Conservation (phyloP, 352 stramenopile genomes). For the Globisporangium spiculum region DNA sequence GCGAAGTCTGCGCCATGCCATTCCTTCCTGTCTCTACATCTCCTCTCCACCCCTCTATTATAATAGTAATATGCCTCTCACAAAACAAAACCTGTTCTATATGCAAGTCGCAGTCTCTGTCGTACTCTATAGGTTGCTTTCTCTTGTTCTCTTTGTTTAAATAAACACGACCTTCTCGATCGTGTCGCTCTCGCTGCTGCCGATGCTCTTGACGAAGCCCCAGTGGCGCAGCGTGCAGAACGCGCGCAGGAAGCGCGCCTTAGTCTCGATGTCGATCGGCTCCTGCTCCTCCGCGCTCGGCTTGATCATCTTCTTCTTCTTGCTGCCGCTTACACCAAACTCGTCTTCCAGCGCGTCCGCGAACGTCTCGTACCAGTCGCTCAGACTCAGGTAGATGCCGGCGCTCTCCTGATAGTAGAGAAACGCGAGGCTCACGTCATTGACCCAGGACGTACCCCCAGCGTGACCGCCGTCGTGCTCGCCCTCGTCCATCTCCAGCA, state of each 20-base stretch:
- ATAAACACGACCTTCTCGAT: slow-evolving; percentile 85
- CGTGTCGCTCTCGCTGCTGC: slow-evolving; percentile 46
- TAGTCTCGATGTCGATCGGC: slow-evolving; percentile 27
- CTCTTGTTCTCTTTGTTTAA: slow-evolving; percentile 20
- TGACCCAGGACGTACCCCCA: slow-evolving; percentile 32
- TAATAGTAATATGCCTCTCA: slow-evolving; percentile 29
- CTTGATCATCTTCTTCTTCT: slow-evolving; percentile 20
- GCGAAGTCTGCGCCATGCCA: background rate
- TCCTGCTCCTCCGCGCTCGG: slow-evolving; percentile 13
- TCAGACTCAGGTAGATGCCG: slow-evolving; percentile 52
- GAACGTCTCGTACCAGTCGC: slow-evolving; percentile 72
- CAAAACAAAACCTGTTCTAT: background rate
- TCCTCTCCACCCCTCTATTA: slow-evolving; percentile 27
- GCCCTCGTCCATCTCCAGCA: slow-evolving; percentile 37
- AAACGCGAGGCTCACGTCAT: slow-evolving; percentile 65
- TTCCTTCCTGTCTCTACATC: slow-evolving; percentile 9
- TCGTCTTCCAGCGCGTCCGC: slow-evolving; percentile 35
- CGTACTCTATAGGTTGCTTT: background rate
- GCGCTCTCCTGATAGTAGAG: slow-evolving; percentile 70
- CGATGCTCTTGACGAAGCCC: slow-evolving; percentile 56
- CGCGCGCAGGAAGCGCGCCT: slow-evolving; percentile 65
- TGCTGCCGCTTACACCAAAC: slow-evolving; percentile 6
- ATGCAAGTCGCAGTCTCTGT: background rate
- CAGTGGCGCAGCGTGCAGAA: slow-evolving; percentile 70
- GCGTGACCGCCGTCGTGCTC: slow-evolving; percentile 8